Base-by-base conservation (phyloP, 164 flowering plant species). In the Dillenia turbinata region DNA sequence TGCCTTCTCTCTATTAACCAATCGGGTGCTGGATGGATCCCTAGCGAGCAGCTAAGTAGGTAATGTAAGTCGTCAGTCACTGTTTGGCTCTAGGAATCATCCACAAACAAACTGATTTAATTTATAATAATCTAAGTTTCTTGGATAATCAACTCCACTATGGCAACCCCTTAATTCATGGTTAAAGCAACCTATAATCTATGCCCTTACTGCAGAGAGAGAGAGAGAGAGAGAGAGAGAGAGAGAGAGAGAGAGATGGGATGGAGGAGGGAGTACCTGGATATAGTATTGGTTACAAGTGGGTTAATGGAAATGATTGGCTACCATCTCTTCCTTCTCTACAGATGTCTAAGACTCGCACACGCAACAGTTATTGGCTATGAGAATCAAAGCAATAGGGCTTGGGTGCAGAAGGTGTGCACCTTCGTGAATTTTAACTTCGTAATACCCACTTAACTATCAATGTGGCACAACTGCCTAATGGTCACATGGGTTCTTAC, bases 371-470 rank as follows among this genome's bases (percentile, higher is more conserved):
- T 75, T 14, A 77, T 87, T 45, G 96, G 96, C 49, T 83, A 69
- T 61, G 90, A 90, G 72, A 85, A 89, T 52, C 84, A 89, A 66
- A 63, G 68, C 84, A 84, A 67, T 70, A 79, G 49, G 65, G 82
- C 78, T 49, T 87, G 96, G 96, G 87, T 85, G 48, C 79, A 73
- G 66, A 81, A 78, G 33, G 76, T 81, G 73, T 33, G 40, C 40
- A 33, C 7, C 40, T 5, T 33, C 40, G 6, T 33, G 40, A 33
- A 33, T 33, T 33, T 33, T 7, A 33, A 33, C 6, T 33, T 33
- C 6, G 40, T 33, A 6, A 33, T 5, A 33, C 6, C 6, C 40
- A 33, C 40, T 4, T 26, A 5, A 33, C 7, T 33, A 6, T 9
- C 2, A 44, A 24, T 17, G 24, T 59, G 11, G 9, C 15, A 44